Evolutionary conservation across 1,284 basidiomycete genomes (phyloP).

Genomic region (Fomitopsis palustris): DNA sequence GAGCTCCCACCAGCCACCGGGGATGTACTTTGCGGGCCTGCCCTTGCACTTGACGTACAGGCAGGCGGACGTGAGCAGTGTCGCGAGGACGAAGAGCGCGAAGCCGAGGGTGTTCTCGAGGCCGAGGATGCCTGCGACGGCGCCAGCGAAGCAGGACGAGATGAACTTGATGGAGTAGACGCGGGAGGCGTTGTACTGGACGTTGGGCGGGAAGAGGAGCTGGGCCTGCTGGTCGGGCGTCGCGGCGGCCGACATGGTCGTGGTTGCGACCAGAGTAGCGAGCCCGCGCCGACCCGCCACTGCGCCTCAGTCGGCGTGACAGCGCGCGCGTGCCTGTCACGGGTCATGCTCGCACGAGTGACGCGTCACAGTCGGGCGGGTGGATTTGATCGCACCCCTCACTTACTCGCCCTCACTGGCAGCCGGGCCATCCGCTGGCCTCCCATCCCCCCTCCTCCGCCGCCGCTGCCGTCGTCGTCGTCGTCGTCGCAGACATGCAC

Average conservation of each 20-base stretch:
- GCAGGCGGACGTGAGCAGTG: slow-evolving; percentile 60
- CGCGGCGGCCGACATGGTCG: slow-evolving; percentile 23
- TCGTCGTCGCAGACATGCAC: slow-evolving; percentile 16
- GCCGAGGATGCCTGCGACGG: slow-evolving; percentile 82
- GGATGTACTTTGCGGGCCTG: slow-evolving; percentile 53
- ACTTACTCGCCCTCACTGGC: slow-evolving; percentile 9
- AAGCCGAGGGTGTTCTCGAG: slow-evolving; percentile 83
- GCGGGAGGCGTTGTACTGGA: slow-evolving; percentile 64
- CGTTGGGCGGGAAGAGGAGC: slow-evolving; percentile 68
- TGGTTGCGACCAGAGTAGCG: slow-evolving; percentile 11
- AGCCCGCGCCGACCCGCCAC: neutral
- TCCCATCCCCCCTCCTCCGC: neutral
- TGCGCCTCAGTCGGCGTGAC: slow-evolving; percentile 1
- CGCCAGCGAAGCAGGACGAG: slow-evolving; percentile 79
- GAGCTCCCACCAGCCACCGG: slow-evolving; percentile 61
- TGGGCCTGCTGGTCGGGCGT: slow-evolving; percentile 49
- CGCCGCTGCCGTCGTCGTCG: no score
- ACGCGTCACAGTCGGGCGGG: neutral
- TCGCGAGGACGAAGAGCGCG: slow-evolving; percentile 68
- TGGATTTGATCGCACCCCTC: neutral
- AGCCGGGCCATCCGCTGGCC: slow-evolving; percentile 1
- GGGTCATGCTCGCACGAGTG: neutral
- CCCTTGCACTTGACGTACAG: slow-evolving; percentile 73
- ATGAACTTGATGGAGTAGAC: slow-evolving; percentile 67
- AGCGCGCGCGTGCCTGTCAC: neutral